Evolutionary conservation across 352 stramenopile species (phyloP).

Genomic region (Lagenidium giganteum): DNA sequence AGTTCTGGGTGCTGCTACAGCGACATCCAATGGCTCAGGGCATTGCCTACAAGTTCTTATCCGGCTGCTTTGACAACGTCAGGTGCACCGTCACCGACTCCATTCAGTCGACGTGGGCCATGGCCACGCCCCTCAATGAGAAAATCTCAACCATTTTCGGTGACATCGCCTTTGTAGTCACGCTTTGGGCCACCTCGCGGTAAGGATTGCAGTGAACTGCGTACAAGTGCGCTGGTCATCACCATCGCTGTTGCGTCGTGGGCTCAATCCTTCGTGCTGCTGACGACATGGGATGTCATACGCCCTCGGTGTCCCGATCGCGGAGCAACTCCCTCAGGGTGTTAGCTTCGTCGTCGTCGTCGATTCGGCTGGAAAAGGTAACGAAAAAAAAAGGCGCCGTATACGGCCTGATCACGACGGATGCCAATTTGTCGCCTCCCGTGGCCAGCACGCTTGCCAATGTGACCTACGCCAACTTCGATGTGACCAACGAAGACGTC

Average conservation of each 20-base stretch:
- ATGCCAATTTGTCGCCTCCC: constrained; percentile 19
- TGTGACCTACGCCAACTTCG: constrained; percentile 22
- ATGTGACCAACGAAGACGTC: constrained; percentile 21
- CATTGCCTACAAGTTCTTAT: constrained; percentile 23
- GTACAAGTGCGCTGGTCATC: constrained; percentile 19
- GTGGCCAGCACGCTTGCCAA: constrained; percentile 24
- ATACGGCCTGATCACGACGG: constrained; percentile 29
- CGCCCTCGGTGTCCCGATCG: constrained; percentile 22
- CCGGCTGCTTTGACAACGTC: constrained; percentile 24
- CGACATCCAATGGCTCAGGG: constrained; percentile 21
- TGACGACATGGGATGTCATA: constrained; percentile 23
- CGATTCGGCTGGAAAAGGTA: constrained; percentile 22
- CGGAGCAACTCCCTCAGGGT: constrained; percentile 24
- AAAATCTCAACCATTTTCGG: constrained; percentile 17
- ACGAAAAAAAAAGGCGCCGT: constrained; percentile 30
- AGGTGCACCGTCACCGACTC: constrained; percentile 15
- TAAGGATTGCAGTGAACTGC: constrained; percentile 26
- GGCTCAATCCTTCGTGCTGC: constrained; percentile 21
- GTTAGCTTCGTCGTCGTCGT: constrained; percentile 27
- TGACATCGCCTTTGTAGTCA: constrained; percentile 10
- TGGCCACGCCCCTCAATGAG: constrained; percentile 21
- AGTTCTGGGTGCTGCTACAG: constrained; percentile 24
- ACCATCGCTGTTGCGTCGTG: constrained; percentile 19
- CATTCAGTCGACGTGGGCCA: constrained; percentile 23
- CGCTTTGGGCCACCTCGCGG: constrained; percentile 15